These are phyloP conservation scores for Phytophthora podocarpi DNA, from an alignment of 352 stramenopile species.

Conservation along the genomic window DNA sequence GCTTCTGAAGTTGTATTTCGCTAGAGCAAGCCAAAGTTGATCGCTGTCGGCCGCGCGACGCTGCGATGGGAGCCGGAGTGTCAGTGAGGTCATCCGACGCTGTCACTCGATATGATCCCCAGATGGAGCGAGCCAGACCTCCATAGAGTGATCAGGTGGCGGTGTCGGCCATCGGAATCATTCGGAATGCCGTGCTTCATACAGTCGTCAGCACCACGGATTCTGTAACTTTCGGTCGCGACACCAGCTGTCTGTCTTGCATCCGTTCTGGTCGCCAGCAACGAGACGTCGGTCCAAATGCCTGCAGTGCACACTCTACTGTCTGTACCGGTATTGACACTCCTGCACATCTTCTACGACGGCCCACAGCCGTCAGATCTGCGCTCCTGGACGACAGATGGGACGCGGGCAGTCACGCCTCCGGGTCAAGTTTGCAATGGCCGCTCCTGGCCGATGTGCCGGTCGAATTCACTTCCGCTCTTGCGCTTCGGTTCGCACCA, in stretches of 20 bases:
- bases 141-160: constrained; percentile 23
- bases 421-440: constrained; percentile 15
- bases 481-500: constrained; percentile 7
- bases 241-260: constrained; percentile 8
- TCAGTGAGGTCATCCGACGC: constrained; percentile 1
- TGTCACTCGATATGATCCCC: background rate
- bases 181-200: constrained; percentile 11
- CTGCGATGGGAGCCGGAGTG: constrained; percentile 13
- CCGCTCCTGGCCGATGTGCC: constrained; percentile 9
- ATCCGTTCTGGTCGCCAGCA: constrained; percentile 21
- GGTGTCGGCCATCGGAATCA: background rate
- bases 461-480: constrained; percentile 23
- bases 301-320: too few relatives aligned
- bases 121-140: constrained; percentile 14
- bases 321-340: too few relatives aligned
- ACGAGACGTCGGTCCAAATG: constrained; percentile 24
- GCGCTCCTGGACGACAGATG: constrained; percentile 21
- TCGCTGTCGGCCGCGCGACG: constrained; percentile 7
- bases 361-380: constrained; percentile 15
- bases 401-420: constrained; percentile 17
- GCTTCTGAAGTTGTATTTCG: too few relatives aligned
- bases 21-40: constrained; percentile 20
- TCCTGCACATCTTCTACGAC: constrained; percentile 39
- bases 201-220: background rate
- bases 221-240: constrained; percentile 14